phyloP scores from a whole-genome alignment of 306 rosid species.

The Pyrus pyrifolia region DNA sequence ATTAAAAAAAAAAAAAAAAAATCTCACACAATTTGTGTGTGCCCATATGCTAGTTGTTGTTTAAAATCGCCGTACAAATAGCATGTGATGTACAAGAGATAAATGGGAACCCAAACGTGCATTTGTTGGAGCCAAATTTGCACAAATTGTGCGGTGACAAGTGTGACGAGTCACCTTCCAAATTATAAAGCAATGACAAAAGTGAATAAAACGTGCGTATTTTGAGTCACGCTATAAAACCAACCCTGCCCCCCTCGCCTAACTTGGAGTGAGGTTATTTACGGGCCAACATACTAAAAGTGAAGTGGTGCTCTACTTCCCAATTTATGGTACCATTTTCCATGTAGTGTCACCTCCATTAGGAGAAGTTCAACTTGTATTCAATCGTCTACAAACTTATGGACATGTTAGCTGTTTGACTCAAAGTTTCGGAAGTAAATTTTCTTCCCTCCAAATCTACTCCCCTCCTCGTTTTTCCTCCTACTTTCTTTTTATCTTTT shows the following conservation, averaged over 20 bases:
- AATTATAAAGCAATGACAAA: not conserved
- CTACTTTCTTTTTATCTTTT: fast-evolving
- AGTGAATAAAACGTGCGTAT: not conserved
- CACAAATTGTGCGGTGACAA: not conserved
- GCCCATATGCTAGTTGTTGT: not conserved
- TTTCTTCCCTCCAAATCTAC: too few species aligned
- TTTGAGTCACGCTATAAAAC: not conserved
- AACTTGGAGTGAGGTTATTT: not conserved
- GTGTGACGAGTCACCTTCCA: not conserved
- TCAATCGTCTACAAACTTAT: not conserved
- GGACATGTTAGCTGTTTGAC: too few species aligned
- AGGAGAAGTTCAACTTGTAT: not conserved
- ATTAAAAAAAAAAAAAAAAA: too few species aligned
- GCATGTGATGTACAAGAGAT: not conserved
- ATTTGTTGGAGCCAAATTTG: not conserved
- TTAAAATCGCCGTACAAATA: not conserved
- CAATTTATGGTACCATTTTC: not conserved
- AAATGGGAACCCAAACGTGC: not conserved
- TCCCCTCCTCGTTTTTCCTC: too few species aligned
- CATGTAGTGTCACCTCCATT: not conserved
- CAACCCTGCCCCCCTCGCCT: not conserved
- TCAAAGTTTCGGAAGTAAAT: too few species aligned
- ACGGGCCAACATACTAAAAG: not conserved
- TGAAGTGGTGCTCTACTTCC: not conserved
- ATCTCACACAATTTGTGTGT: too few species aligned